These are phyloP conservation scores for Magnolia sinica DNA, from an alignment of 164 flowering plant genomes.

Conservation along the genomic window DNA sequence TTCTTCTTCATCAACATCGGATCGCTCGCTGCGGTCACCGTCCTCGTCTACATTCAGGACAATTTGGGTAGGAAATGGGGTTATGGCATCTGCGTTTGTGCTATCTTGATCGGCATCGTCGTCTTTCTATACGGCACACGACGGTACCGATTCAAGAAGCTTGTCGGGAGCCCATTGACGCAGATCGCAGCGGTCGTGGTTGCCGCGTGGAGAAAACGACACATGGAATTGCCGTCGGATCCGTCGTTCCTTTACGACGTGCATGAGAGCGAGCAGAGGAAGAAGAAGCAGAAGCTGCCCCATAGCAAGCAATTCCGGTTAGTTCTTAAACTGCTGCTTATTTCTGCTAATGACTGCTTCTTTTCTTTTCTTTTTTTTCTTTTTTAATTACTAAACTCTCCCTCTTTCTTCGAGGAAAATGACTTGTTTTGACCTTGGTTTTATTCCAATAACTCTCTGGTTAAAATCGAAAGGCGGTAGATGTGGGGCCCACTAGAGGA, in stretches of 20 bases:
- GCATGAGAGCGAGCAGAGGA: slow-evolving; percentile 11
- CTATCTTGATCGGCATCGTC: slow-evolving; percentile 44
- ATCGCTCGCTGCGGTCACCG: slow-evolving; percentile 69
- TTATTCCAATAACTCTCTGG: too few relatives aligned
- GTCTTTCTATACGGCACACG: slow-evolving; percentile 67
- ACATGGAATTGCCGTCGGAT: slow-evolving; percentile 61
- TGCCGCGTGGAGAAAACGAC: slow-evolving; percentile 69
- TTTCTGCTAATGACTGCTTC: neutral
- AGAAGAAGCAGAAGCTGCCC: slow-evolving; percentile 65
- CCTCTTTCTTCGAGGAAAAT: neutral
- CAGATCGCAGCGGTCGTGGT: slow-evolving; percentile 67
- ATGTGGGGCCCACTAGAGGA: neutral
- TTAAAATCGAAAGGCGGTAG: neutral
- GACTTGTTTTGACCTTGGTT: neutral
- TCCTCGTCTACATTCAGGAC: slow-evolving; percentile 86
- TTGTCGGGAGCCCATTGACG: slow-evolving; percentile 81
- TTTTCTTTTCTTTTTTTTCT: too few relatives aligned
- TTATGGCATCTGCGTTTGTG: slow-evolving; percentile 71
- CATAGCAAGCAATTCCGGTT: slow-evolving; percentile 81
- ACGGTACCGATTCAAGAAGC: slow-evolving; percentile 82
- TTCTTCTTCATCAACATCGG: slow-evolving; percentile 89
- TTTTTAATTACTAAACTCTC: too few relatives aligned
- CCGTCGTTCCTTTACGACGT: slow-evolving; percentile 49
- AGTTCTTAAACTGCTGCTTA: slow-evolving; percentile 14
- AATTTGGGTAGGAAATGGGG: slow-evolving; percentile 82